Base-by-base conservation (phyloP, 805 yeast species). In the Candida odintsovae region DNA sequence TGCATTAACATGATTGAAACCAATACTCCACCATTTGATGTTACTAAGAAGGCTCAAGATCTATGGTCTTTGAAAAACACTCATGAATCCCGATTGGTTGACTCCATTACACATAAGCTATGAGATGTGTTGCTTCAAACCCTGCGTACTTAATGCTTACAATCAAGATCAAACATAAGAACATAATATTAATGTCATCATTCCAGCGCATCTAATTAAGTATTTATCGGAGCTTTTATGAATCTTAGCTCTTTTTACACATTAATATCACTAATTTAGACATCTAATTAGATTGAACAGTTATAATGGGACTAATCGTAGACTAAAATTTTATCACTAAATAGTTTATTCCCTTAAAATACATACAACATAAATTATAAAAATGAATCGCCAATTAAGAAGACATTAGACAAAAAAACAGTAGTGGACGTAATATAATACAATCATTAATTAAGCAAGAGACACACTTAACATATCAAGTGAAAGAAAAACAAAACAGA, bases 41-140 rank as follows among this genome's bases (percentile, higher is more conserved):
- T 51, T 28, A 36, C 41, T 13, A 28, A 47, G 13, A 46, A 49
- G 38, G 37, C 56, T 6, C 41, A 35, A 10, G 53, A 51, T 31
- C 45, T 60, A 8, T 60, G 64, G 64, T 50, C 57, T 4, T 49
- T 60, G 28, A 55, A 44, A 23, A 56, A 51, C 21, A 53, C 53
- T 2, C 61, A 51, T 39, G 40, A 42, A n/a, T 33, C 36, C 20
- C 4, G 36, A 33, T 16, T 33, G 20, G 12, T 33, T 3, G 36
- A 33, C 12, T 18, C 36, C 3, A 16, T 33, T 20, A 33, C 36
- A 7, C 36, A 33, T 7, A 33, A 33, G 20, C 20, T 33, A 7
- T 33, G 36, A 33, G 12, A 9, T 13, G 31, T 28, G 28, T 23
- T 25, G 28, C 10, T 25, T 11, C 28, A 25, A 8, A 23, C 9